Base-by-base conservation (phyloP, 2,329 filamentous ascomycete genomes). In the Arthroderma sp. region DNA sequence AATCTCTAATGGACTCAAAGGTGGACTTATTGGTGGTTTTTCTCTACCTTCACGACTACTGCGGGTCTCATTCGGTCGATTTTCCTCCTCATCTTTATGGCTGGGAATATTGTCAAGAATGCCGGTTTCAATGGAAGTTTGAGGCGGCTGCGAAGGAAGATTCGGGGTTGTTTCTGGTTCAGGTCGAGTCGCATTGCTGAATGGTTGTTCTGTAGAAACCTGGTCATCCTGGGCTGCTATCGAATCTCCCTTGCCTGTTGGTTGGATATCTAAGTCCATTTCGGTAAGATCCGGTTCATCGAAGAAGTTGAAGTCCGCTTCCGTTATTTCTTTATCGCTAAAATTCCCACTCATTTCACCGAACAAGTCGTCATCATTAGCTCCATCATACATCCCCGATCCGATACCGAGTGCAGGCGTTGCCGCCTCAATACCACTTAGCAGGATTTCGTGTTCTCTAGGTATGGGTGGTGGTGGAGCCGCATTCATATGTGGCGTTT, bases 231-330 rank as follows among this genome's bases (percentile, higher is more conserved):
- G 15, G 15, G 15, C 15, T 22, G 15, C 15, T 22, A 22, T 22
- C 15, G 15, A 22, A 22, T 22, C 45, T 5, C 33, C 29, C 39
- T 52, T 45, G n/a, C 50, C 49, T 6, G 42, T 15, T n/a, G 43
- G 37, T 15, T 49, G 40, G 29, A 42, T 43, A 22, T 46, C 51
- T 38, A 47, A 47, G 38, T 47, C 53, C 43, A 58, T 53, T 5
- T 48, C 48, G 6, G 56, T 57, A 40, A 62, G 61, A 36, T 59
- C 66, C 39, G 71, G 71, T 30, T 73, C 71, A 54, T 81, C 77
- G 52, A 81, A 81, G 56, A 80, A 81, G 55, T 71, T 77, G 57
- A 80, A 81, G 53, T 81, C 77, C 3, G 71, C 75, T 53, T 80
- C 77, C 2, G 71, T 76, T 22, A 78, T 69, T n/a, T 68, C 69